Conservation (phyloP, 1,139 yeast genomes). For the Yamadazyma buinensis region DNA sequence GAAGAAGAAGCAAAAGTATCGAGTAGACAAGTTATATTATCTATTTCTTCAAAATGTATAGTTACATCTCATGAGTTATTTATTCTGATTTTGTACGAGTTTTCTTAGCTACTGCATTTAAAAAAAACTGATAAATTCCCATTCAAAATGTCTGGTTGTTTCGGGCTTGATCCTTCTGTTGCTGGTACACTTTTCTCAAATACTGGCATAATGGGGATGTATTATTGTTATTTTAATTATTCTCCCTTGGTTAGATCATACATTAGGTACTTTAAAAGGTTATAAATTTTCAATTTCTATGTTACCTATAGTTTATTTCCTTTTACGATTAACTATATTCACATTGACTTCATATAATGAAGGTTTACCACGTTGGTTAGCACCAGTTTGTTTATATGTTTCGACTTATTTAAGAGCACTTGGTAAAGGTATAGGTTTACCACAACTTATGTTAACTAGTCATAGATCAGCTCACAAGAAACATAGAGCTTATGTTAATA, state of each 20-base stretch:
- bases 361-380: conserved; percentile 22
- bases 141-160: conserved; percentile 23
- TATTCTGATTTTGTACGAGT: conserved; percentile 59
- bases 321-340: conserved; percentile 50
- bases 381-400: conserved; percentile 20
- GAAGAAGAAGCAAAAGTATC: conserved; percentile 5
- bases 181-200: conserved; percentile 53
- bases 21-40: conserved; percentile 11
- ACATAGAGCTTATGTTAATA: conserved; percentile 49
- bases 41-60: conserved; percentile 11
- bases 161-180: conserved; percentile 31
- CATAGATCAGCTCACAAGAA: conserved; percentile 47
- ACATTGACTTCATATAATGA: conserved; percentile 28
- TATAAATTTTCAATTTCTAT: conserved; percentile 38
- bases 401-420: conserved; percentile 32
- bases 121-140: conserved; percentile 31
- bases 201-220: conserved; percentile 54
- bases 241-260: conserved; percentile 54
- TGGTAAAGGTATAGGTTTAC: conserved; percentile 19
- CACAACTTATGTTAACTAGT: conserved; percentile 27
- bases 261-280: conserved; percentile 42
- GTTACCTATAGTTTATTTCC: conserved; percentile 46
- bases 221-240: conserved; percentile 45
- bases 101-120: conserved; percentile 45
- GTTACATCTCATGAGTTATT: conserved; percentile 40